Conservation (phyloP, 2,329 filamentous ascomycete species). For the Fusarium sp. region DNA sequence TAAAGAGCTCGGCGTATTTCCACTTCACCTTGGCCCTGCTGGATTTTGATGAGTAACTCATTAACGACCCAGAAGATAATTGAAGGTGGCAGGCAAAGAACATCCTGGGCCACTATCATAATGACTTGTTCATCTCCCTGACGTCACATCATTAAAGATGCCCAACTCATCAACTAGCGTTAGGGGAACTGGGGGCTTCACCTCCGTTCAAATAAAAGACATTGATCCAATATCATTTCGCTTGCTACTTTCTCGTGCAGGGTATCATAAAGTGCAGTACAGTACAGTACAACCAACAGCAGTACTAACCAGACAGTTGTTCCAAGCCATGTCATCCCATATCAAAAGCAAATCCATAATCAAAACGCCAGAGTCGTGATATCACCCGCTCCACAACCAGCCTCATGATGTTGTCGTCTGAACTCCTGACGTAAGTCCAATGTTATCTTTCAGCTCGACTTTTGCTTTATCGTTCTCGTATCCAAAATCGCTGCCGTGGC, state of each 20-base stretch:
- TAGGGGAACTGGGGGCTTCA: constrained; percentile 16
- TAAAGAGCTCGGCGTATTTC: constrained; percentile 13
- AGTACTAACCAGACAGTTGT: constrained; percentile 11
- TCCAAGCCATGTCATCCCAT: constrained; percentile 23
- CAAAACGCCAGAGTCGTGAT: constrained; percentile 31
- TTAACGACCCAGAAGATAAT: constrained; percentile 3
- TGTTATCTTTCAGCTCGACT: constrained; percentile 55
- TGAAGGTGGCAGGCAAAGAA: constrained; percentile 8
- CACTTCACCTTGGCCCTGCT: not conserved
- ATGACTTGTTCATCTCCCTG: constrained; percentile 13
- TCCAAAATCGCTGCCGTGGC: constrained; percentile 46
- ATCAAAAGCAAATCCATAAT: not conserved
- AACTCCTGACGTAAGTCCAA: constrained; percentile 47
- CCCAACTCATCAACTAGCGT: not conserved
- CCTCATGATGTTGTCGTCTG: constrained; percentile 23
- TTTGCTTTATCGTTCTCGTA: constrained; percentile 55
- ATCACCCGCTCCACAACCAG: constrained; percentile 6
- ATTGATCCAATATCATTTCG: constrained; percentile 37
- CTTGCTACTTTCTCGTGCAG: constrained; percentile 37
- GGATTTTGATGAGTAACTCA: constrained; percentile 14
- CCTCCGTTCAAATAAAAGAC: constrained; percentile 13
- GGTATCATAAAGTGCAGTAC: constrained; percentile 43
- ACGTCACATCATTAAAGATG: constrained; percentile 23
- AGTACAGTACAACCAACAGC: not conserved
- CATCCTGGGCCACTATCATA: constrained; percentile 2